Conservation (phyloP, 163 green algal species). For the Chlorella variabilis region DNA sequence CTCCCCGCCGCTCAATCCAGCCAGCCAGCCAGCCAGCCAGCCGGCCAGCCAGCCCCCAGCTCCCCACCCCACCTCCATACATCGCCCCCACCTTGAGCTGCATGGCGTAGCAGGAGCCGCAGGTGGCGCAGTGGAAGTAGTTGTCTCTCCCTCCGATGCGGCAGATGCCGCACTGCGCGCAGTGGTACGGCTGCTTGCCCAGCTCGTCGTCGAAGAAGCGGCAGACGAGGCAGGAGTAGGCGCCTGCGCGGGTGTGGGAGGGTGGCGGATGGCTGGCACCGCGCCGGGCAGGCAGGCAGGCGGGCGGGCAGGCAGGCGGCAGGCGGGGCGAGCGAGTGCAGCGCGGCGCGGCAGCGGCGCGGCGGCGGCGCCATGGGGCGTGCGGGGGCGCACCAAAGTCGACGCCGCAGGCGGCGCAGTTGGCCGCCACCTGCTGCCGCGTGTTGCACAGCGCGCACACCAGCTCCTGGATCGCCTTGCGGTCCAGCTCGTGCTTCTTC, state of each 20-base stretch:
- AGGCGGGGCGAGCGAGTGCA: too few species aligned
- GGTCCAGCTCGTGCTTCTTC: conserved; percentile 81
- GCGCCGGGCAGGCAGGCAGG: not conserved
- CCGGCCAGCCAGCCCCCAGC: not conserved
- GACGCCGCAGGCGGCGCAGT: conserved; percentile 79
- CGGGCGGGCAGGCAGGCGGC: not conserved
- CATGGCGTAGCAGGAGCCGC: conserved; percentile 89
- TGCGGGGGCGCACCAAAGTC: conserved; percentile 79
- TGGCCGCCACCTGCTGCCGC: conserved; percentile 68
- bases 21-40: too few species aligned
- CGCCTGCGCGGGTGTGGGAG: conserved; percentile 20
- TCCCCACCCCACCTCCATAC: too few species aligned
- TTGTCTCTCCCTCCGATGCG: conserved; percentile 90
- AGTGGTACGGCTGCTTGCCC: conserved; percentile 93
- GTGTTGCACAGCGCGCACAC: conserved; percentile 83
- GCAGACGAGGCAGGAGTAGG: conserved; percentile 81
- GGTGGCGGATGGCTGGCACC: not conserved
- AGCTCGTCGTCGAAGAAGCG: conserved; percentile 91
- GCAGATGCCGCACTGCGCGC: conserved; percentile 57
- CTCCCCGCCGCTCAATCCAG: not conserved
- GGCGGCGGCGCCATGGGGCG: not conserved
- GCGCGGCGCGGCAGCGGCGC: too few species aligned
- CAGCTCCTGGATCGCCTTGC: conserved; percentile 79
- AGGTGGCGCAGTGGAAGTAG: conserved; percentile 96
- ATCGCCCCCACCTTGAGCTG: conserved; percentile 53